phyloP scores from a whole-genome alignment of 2,329 filamentous ascomycete species.

The Fusarium foetens region DNA sequence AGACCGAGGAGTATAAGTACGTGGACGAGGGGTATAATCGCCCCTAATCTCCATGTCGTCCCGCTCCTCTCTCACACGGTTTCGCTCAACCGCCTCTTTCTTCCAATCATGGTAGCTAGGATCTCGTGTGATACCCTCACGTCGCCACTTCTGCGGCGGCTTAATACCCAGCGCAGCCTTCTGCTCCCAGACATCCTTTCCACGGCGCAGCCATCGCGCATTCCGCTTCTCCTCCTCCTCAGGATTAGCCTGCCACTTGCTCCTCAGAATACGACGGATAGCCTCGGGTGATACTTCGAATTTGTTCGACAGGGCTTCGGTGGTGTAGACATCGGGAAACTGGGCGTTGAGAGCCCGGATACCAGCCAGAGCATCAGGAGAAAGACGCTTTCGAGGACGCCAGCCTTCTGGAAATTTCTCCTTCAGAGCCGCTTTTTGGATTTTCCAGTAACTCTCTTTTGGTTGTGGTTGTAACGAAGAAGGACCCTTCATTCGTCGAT shows the following conservation, averaged over 20 bases:
- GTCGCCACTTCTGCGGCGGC: constrained; percentile 69
- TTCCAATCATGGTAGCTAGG: constrained; percentile 54
- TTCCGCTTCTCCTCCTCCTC: constrained; percentile 69
- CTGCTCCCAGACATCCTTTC: constrained; percentile 67
- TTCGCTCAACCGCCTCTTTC: constrained; percentile 41
- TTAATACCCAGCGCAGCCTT: constrained; percentile 70
- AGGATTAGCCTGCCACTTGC: constrained; percentile 74
- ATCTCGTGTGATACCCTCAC: constrained; percentile 61
- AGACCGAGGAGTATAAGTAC: background rate
- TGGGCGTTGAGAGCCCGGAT: constrained; percentile 84
- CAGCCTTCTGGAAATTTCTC: constrained; percentile 85
- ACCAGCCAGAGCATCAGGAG: constrained; percentile 90
- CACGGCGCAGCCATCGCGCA: constrained; percentile 69
- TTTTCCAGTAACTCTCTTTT: constrained; percentile 70
- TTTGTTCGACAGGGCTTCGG: constrained; percentile 74
- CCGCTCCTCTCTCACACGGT: constrained; percentile 47
- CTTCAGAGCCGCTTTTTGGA: constrained; percentile 78
- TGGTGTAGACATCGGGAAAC: constrained; percentile 81
- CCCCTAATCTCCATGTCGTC: constrained; percentile 39
- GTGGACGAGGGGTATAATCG: background rate
- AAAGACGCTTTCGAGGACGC: constrained; percentile 85
- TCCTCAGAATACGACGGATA: constrained; percentile 85
- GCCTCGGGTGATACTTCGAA: constrained; percentile 91
- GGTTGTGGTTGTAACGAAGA: constrained; percentile 22
- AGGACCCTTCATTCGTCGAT: constrained; percentile 26